Conservation (phyloP, 305 asterid genomes). For the Fraxinus sp. region DNA sequence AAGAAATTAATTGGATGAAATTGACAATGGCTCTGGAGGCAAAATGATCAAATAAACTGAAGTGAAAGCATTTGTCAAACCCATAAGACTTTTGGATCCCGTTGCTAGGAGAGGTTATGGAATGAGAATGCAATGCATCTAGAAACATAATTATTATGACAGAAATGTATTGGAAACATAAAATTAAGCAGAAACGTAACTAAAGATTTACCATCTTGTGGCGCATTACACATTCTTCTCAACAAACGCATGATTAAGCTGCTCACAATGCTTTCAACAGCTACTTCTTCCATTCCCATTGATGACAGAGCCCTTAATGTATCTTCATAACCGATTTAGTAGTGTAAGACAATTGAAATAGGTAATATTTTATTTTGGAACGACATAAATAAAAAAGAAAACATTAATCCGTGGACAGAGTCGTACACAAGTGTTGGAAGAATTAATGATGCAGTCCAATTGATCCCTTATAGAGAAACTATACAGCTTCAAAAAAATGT, state of each 20-base stretch:
- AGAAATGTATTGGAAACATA: background rate
- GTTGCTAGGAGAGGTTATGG: background rate
- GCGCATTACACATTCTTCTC: constrained; percentile 64
- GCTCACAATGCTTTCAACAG: constrained; percentile 64
- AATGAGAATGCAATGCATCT: background rate
- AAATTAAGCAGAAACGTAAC: constrained; percentile 12
- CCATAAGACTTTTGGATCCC: background rate
- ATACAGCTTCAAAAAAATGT: background rate
- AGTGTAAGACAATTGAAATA: constrained; percentile 12
- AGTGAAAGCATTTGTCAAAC: constrained; percentile 16
- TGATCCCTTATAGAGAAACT: constrained; percentile 11
- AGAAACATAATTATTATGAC: background rate
- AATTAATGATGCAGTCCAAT: constrained; percentile 9
- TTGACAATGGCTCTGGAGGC: constrained; percentile 4
- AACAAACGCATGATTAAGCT: constrained; percentile 66
- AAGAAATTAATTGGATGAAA: constrained; percentile 14
- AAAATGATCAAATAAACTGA: constrained; percentile 3
- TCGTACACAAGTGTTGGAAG: constrained; percentile 9
- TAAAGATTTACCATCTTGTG: constrained; percentile 55
- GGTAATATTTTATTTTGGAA: constrained; percentile 1
- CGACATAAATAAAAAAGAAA: constrained; percentile 11
- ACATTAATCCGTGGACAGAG: background rate
- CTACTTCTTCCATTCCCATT: constrained; percentile 40
- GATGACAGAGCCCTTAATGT: constrained; percentile 50
- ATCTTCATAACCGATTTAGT: constrained; percentile 45